Base-by-base conservation (phyloP, 2,329 filamentous ascomycete genomes). In the Ustilaginoidea virens region DNA sequence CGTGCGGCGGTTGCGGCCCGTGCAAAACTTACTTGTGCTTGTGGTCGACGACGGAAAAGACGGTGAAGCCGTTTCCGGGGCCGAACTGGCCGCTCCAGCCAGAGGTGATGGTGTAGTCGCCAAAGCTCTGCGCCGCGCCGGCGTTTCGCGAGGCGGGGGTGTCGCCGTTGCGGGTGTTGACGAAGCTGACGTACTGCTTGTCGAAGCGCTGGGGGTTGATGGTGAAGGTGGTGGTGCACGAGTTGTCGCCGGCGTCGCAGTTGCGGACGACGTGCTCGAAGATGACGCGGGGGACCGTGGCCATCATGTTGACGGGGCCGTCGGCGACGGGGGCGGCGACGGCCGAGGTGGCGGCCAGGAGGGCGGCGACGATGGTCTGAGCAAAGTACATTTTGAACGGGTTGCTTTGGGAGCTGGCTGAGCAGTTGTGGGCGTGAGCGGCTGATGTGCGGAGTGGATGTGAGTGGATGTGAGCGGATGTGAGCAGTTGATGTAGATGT, bases 31-130 rank as follows among this genome's bases (percentile, higher is more conserved):
- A 31, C 29, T 17, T 48, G 39, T 52, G 45, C 29, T 38, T 36
- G 36, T 52, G 48, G 47, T 66, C 51, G 26, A 60, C 55, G 30
- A 71, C 58, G 13, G 60, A 52, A 17, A 70, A 48, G 14, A 61
- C 66, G 15, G 65, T 69, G 54, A 69, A 71, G 38, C 63, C 66
- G 16, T 61, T 51, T 36, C 46, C 58, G 9, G 48, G 33, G 28
- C 65, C 67, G 37, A 70, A 71, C 41, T 67, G 58, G 43, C 56
- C 64, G 45, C 58, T 64, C 66, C 66, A 71, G 51, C 62, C 61
- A 2, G 59, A 60, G 28, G 60, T 63, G 42, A 71, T 40, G 36
- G 55, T 62, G 54, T 55, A 71, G 33, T 41, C 42, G 22, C 64
- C 66, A 51, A 63, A 70, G 28, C 38, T 51, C 33, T 44, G 37